Base-by-base conservation (phyloP, 116 monocot genomes). In the Phalaenopsis hybrid region DNA sequence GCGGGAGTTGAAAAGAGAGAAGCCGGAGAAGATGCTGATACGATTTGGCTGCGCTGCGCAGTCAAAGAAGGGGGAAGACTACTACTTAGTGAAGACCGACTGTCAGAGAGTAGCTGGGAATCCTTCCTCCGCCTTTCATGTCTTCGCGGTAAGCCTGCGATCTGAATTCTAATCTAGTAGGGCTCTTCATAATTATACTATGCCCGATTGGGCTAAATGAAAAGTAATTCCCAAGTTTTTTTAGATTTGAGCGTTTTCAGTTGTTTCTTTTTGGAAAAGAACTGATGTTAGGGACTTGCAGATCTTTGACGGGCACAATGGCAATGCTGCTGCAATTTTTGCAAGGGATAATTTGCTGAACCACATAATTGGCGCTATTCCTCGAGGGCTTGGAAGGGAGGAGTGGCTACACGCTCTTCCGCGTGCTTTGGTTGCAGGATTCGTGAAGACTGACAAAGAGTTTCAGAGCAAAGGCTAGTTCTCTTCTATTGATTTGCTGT, bases 271-370 rank as follows among this genome's bases (percentile, higher is more conserved):
- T 20, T 3, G 45, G 45, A 72, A 63, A 31, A 31, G 17, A 72
- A 21, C 10, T 44, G 6, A 44, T 75, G 18, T 51, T 12, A 50
- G 0, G 77, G 51, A 25, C 9, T 77, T 6, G 50, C 85, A 94
- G 94, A 86, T 94, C 15, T 91, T 94, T 85, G 94, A 94, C 80
- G 94, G 94, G 37, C 94, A 94, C 80, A 94, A 90, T 84, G 94
- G 94, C 17, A 94, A 87, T 88, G 94, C 94, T 37, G 94, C 94
- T 3, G 94, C 94, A 23, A 89, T 91, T 85, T 94, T 85, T 65
- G 84, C 91, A 6, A 88, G 84, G 65, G 94, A 94, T 41, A 87
- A 94, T 76, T 85, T 94, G 76, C 83, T 94, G 82, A 91, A 82
- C 65, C 88, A 94, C 84, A 80, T 94, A 11, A 44, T 89, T 44